Evolutionary conservation across 2,329 filamentous ascomycete species (phyloP).

Genomic region (Aureobasidium sp.): DNA sequence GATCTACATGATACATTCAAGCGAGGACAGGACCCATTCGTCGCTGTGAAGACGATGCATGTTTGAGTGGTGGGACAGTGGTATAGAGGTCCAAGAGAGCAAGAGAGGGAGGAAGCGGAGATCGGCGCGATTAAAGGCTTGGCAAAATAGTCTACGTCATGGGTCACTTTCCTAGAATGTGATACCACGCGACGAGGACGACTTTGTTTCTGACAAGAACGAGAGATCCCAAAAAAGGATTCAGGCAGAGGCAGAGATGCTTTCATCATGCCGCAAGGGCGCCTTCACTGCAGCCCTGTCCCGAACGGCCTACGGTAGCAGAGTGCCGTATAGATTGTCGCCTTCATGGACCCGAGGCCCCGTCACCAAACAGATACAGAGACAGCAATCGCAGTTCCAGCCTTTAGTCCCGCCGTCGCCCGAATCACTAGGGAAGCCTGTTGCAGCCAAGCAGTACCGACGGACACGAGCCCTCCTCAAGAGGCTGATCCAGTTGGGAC

Average conservation of each 20-base stretch:
- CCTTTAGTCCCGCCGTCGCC: conserved; percentile 63
- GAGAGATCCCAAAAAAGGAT: not conserved
- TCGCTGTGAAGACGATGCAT: not conserved
- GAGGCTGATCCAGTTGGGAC: conserved; percentile 57
- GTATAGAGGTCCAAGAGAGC: not conserved
- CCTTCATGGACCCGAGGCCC: conserved; percentile 3
- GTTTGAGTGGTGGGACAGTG: not conserved
- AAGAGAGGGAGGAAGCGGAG: not conserved
- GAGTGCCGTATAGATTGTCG: conserved; percentile 1
- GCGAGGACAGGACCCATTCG: not conserved
- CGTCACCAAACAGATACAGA: not conserved
- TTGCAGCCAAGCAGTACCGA: conserved; percentile 62
- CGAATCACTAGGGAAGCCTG: conserved; percentile 66
- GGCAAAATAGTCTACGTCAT: conserved; percentile 8
- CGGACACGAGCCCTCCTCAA: conserved; percentile 70
- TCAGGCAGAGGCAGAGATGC: conserved; percentile 6
- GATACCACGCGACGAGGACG: not conserved
- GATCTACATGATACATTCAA: not conserved
- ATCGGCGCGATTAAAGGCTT: not conserved
- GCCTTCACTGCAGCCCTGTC: not conserved
- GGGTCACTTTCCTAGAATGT: not conserved
- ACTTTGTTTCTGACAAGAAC: not conserved
- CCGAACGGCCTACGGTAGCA: conserved; percentile 1
- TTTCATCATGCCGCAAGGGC: conserved; percentile 8
- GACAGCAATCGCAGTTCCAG: conserved; percentile 32